Evolutionary conservation across 495 filamentous ascomycete genomes (phyloP).

Genomic region (Amorphotheca resinae): DNA sequence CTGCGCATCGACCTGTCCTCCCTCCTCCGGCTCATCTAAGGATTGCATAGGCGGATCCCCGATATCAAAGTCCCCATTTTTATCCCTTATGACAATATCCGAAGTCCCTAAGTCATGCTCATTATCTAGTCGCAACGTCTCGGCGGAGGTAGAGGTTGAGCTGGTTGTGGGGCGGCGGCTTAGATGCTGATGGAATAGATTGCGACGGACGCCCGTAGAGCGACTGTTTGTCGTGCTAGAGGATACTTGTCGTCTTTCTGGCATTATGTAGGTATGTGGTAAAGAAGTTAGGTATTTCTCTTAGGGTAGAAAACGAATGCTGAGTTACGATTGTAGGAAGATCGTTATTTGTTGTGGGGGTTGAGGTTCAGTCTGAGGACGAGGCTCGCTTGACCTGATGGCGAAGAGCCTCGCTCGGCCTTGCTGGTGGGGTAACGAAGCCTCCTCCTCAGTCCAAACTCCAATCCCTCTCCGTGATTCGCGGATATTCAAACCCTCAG

Average conservation of each 20-base stretch:
- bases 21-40: conserved; percentile 33
- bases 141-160: conserved; percentile 28
- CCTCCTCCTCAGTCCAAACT: no score
- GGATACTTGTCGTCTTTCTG: conserved; percentile 12
- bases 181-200: conserved; percentile 61
- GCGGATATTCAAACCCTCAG: no score
- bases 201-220: conserved; percentile 38
- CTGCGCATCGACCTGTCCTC: conserved; percentile 27
- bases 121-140: conserved; percentile 17
- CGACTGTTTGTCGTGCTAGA: conserved; percentile 3
- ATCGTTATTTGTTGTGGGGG: conserved; percentile 3
- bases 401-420: not conserved
- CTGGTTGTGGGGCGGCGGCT: conserved; percentile 51
- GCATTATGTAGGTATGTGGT: conserved; percentile 8
- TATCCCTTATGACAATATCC: conserved; percentile 66
- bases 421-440: conserved; percentile 3
- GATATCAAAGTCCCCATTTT: conserved; percentile 63
- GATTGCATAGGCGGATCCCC: conserved; percentile 43
- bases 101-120: conserved; percentile 35
- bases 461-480: no score
- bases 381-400: conserved; percentile 7
- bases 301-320: not conserved
- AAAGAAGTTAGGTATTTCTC: conserved; percentile 1
- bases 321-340: not conserved
- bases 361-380: conserved; percentile 7